Base-by-base conservation (phyloP, 2,329 filamentous ascomycete species). In the Metarhizium robertsii region DNA sequence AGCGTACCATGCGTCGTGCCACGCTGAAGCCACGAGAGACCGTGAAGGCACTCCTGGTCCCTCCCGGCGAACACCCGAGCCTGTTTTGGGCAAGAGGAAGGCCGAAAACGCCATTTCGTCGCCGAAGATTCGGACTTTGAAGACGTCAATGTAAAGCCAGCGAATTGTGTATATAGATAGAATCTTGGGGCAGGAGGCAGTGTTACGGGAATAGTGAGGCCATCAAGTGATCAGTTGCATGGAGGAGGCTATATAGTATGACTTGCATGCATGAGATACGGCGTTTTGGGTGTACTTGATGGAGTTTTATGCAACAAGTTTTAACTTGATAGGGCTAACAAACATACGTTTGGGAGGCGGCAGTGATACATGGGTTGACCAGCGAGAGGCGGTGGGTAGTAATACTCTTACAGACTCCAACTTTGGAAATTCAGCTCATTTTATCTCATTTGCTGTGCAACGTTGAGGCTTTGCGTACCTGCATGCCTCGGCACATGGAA, bases 1-100 rank as follows among this genome's bases (percentile, higher is more conserved):
- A 59, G 87, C 94, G 16, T 97, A 90, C 65, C 94, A 99, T 70
- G 90, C 87, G 11, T 95, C 85, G 54, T 99, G 94, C 68, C 90
- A 92, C 68, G 82, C 84, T 18, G 92, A 96, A 72, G 87, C 89
- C 36, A 87, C 81, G 40, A 86, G 84, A 65, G 85, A 87, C 61
- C 79, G 80, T 7, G 77, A 75, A 48, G 71, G 67, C 32, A 75
- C 73, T 14, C 73, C 73, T 11, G 62, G 60, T 54, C 66, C 72
- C 57, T 62, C 75, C 55, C 63, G 78, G 66, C 66, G 76, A 60
- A 86, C 83, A 5, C 84, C 84, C 1, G 85, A 87, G 65, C 81
- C 81, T 14, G 75, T 88, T 32, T 67, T 88, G 61, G 86, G 86
- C 52, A 91, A 91, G 71, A 76, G 88, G 58, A 92, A 91, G 70